A percentile compares a stretch with the other conserved stretches of the same genome.
phyloP scores from a whole-genome alignment of 352 stramenopile genomes.

The Phytophthora sp. region DNA sequence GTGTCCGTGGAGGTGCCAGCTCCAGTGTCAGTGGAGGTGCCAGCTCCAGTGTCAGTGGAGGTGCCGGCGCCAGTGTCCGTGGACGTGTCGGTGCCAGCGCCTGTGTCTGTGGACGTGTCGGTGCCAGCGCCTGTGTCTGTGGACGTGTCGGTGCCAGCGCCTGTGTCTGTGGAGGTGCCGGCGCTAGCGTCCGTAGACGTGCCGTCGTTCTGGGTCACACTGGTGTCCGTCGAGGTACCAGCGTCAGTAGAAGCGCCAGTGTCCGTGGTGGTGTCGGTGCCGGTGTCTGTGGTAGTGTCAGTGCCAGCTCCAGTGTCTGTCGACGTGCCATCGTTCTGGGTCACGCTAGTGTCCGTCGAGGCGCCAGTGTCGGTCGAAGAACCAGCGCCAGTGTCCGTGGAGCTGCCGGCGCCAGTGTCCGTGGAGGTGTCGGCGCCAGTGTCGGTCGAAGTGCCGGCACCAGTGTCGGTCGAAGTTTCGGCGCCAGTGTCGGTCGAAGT shows the following conservation, averaged over 20 bases:
- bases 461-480: background rate
- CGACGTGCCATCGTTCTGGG: background rate
- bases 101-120: background rate
- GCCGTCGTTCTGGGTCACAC: background rate
- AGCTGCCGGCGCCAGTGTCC: background rate
- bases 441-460: background rate
- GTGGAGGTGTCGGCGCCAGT: background rate
- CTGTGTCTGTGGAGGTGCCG: background rate
- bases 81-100: background rate
- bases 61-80: background rate
- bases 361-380: slow-evolving; percentile 4
- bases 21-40: background rate
- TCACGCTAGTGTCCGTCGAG: background rate
- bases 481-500: slow-evolving; percentile 3
- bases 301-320: background rate
- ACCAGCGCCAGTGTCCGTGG: background rate
- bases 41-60: background rate
- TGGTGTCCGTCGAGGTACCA: background rate
- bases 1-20: background rate
- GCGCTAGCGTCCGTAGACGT: background rate
- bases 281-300: slow-evolving; percentile 26
- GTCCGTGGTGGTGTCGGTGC: background rate
- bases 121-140: slow-evolving; percentile 6
- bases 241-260: background rate
- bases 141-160: background rate